phyloP scores from a whole-genome alignment of 306 rosid species.

The Castanopsis chinensis region DNA sequence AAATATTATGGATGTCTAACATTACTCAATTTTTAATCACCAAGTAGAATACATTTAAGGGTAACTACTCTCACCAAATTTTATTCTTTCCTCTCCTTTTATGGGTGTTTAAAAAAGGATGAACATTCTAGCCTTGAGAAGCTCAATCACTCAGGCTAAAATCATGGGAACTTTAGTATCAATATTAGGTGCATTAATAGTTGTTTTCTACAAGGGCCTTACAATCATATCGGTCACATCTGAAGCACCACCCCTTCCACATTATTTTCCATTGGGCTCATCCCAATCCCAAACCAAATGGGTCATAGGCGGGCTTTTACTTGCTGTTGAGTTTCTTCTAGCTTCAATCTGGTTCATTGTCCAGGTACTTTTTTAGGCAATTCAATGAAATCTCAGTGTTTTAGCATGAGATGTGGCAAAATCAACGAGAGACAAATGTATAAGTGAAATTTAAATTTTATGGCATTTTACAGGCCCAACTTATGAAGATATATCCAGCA shows the following conservation, averaged over 20 bases:
- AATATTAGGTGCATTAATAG: slow-evolving; percentile 48
- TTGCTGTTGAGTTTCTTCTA: slow-evolving; percentile 26
- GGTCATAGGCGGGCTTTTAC: slow-evolving; percentile 46
- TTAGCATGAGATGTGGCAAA: neutral
- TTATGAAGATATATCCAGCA: slow-evolving; percentile 36
- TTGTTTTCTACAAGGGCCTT: slow-evolving; percentile 50
- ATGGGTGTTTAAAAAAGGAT: slow-evolving; percentile 34
- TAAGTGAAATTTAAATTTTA: neutral
- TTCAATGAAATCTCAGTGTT: too few relatives aligned
- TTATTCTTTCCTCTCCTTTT: neutral
- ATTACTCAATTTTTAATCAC: neutral
- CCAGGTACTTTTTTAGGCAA: slow-evolving; percentile 27
- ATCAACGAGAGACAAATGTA: neutral
- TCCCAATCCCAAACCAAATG: slow-evolving; percentile 34
- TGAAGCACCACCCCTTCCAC: neutral
- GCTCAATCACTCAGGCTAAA: slow-evolving; percentile 46
- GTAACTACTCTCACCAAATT: neutral
- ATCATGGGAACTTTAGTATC: slow-evolving; percentile 45
- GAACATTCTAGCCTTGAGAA: slow-evolving; percentile 42
- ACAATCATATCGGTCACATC: slow-evolving; percentile 20
- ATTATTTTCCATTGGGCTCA: slow-evolving; percentile 10
- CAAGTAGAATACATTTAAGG: neutral
- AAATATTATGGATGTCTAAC: too few relatives aligned
- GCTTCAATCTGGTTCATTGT: slow-evolving; percentile 42
- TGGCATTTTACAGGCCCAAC: slow-evolving; percentile 26